Base-by-base conservation (phyloP, 345 rosid genomes). In the Ceriops tagal region DNA sequence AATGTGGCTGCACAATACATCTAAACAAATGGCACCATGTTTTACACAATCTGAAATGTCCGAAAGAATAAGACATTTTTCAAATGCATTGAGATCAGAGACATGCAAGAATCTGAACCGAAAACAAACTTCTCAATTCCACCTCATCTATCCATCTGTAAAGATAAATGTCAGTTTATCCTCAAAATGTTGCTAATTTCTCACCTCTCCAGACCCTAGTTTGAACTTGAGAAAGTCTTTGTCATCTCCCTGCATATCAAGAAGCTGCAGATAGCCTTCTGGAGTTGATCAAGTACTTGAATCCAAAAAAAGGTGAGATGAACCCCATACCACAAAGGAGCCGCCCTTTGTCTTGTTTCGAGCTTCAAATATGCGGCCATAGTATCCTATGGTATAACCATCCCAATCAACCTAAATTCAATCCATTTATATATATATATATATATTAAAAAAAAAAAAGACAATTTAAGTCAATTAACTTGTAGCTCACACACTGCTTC, bases 361-460 rank as follows among this genome's bases (percentile, higher is more conserved):
- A 78, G 98, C 98, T 88, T 93, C 98, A 83, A 93, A 93, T 66
- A 93, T 93, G 70, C 98, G 98, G 62, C 98, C 98, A 77, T 93
- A 91, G 82, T 93, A 93, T 57, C 98, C 98, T 67, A 93, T 93
- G 62, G 98, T 89, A 83, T 88, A 93, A 34, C 97, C 98, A 59
- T 89, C 98, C 98, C 98, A 91, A 77, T 93, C 97, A 84, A 93
- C 89, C 98, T 93, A 67, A 74, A 56, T 8, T 24, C 59, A 56
- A 56, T 56, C 28, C 59, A 56, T 56, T 27, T 8, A 56, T 22
- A 13, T 5, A 56, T 5, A 28, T 2, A 28, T 24, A 24, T 24
- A 24, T 24, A n/a, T n/a, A n/a, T n/a, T n/a, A 1, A 28, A 28
- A 28, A 28, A 28, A 28, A 28, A 22, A 55, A n/a, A 53, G 16